Evolutionary conservation across 345 rosid species (phyloP), one percentile per base, ranked within the genome.

Genomic region (Salix exigua): DNA sequence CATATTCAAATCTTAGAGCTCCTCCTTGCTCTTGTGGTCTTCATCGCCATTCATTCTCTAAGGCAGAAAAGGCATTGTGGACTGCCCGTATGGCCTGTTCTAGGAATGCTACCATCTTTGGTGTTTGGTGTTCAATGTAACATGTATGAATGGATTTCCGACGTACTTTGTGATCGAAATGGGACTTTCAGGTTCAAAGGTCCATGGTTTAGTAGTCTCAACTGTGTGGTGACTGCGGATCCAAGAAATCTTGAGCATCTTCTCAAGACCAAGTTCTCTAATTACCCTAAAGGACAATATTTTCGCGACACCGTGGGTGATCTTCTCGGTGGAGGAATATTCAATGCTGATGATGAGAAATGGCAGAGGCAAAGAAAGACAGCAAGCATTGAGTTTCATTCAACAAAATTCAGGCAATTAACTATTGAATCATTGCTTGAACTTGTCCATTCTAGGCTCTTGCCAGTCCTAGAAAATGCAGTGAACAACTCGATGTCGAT

Each of bases 71-170:
- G 79, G 68, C 82, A 79, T 63, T 55, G 82, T 25, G 91, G 96
- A 5, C 80, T 95, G 11, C 93, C 98, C 0, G 75, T 87, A 4
- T 95, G 99, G 99, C 99, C 99, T 1, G 55, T 90, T 46, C 86
- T 96, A 0, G 99, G 99, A 10, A 96, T 96, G 99, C 80, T 91
- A n/a, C 99, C 98, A 0, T 91, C 99, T 35, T 40, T 96, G 74
- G 53, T 88, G 64, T 63, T 40, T 0, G 94, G 85, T 1, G 70
- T 91, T 33, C 84, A 74, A 21, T 46, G 77, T 31, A 82, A 91
- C 89, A 35, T 87, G 62, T 96, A 93, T 78, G 97, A 96, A 73
- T 92, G 90, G 96, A 26, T 96, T 51, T 82, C 98, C 0, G 85
- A 74, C 28, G 82, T 91, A 5, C 85, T 96, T 26, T 75, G 86